These are phyloP conservation scores for Fistulinella prunicolor DNA, from an alignment of 768 basidiomycete genomes.

Conservation along the genomic window DNA sequence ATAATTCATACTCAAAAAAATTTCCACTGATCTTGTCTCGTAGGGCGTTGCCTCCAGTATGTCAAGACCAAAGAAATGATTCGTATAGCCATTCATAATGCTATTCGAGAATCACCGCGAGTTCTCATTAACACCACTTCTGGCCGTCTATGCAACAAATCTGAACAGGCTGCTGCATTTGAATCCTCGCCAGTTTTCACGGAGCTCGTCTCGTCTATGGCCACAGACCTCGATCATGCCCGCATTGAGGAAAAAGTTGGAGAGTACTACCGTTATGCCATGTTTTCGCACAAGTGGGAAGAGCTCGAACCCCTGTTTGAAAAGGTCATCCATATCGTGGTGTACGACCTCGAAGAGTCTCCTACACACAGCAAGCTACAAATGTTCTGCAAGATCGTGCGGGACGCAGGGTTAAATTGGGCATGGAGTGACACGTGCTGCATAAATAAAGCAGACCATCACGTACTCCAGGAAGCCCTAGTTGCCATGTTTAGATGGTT, in stretches of 20 bases:
- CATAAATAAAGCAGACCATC: neutral
- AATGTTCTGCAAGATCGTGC: neutral
- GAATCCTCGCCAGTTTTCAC: neutral
- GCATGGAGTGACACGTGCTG: constrained; percentile 12
- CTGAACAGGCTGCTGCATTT: constrained; percentile 4
- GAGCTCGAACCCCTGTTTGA: neutral
- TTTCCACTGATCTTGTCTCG: neutral
- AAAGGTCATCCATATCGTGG: neutral
- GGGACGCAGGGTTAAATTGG: constrained; percentile 1
- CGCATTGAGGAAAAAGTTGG: constrained; percentile 1
- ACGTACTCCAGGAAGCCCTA: neutral
- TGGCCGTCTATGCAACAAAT: constrained; percentile 5
- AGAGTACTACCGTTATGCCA: constrained; percentile 2
- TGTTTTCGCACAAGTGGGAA: neutral
- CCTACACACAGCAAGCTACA: neutral
- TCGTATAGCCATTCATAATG: neutral
- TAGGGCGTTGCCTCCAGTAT: neutral
- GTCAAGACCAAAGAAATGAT: neutral
- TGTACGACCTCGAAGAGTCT: neutral
- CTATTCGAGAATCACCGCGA: constrained; percentile 1
- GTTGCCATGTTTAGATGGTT: neutral
- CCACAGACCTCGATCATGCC: neutral
- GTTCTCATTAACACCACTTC: constrained; percentile 7
- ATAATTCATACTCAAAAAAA: neutral
- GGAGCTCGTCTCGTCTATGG: constrained; percentile 9